phyloP scores from a whole-genome alignment of 352 stramenopile species.

The Pythium sukuiense region DNA sequence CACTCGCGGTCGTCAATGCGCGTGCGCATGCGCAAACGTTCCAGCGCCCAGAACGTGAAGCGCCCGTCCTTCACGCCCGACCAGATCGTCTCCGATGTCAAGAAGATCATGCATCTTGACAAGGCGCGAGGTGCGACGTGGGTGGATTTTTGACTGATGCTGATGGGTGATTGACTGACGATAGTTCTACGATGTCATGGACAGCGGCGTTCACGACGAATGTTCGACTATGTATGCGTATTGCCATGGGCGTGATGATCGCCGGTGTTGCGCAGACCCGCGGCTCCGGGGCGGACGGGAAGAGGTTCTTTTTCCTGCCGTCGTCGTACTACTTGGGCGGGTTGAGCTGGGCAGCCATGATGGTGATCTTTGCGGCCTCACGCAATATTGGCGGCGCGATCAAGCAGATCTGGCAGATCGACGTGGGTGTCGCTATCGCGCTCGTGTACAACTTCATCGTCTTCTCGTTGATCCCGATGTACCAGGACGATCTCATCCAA shows the following conservation, averaged over 20 bases:
- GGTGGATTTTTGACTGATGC: too few species aligned
- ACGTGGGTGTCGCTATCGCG: constrained; percentile 61
- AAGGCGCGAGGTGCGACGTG: constrained; percentile 34
- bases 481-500: constrained; percentile 42
- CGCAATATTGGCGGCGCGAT: constrained; percentile 61
- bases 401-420: constrained; percentile 72
- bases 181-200: too few species aligned
- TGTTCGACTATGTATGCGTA: constrained; percentile 39
- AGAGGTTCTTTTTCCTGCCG: constrained; percentile 51
- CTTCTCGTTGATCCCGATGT: constrained; percentile 55
- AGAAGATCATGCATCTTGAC: constrained; percentile 39
- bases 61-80: constrained; percentile 1
- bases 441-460: constrained; percentile 76
- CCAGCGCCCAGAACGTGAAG: constrained; percentile 4
- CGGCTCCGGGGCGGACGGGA: constrained; percentile 23
- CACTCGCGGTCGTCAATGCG: constrained; percentile 19
- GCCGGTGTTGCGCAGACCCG: constrained; percentile 57
- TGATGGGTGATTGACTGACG: too few species aligned
- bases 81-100: constrained; percentile 30
- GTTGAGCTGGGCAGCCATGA: constrained; percentile 60
- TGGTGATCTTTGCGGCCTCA: constrained; percentile 68
- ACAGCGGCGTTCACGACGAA: constrained; percentile 40
- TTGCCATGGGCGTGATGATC: constrained; percentile 59
- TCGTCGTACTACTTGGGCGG: constrained; percentile 64
- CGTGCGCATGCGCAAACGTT: constrained; percentile 24